Conservation (phyloP, 2,329 filamentous ascomycete species). For the Penicillium hesseltinei region DNA sequence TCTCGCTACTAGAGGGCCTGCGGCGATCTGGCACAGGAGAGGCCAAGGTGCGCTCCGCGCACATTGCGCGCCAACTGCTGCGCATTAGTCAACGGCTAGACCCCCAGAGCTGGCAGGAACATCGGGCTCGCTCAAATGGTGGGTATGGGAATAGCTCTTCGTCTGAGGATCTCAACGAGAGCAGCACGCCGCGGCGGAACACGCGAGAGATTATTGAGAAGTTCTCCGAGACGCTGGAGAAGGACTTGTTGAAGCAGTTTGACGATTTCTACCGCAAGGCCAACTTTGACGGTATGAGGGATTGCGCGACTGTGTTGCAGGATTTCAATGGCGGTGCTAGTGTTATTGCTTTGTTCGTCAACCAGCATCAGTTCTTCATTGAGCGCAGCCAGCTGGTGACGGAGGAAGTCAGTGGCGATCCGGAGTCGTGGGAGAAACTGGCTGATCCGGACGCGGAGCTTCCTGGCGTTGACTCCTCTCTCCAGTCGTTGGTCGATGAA, state of each 20-base stretch:
- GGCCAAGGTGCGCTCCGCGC: slow-evolving; percentile 89
- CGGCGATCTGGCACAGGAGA: slow-evolving; percentile 80
- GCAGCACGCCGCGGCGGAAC: slow-evolving; percentile 50
- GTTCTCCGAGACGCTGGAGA: slow-evolving; percentile 92
- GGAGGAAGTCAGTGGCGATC: slow-evolving; percentile 66
- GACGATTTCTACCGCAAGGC: slow-evolving; percentile 94
- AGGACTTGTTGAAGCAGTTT: slow-evolving; percentile 92
- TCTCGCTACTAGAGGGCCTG: slow-evolving; percentile 85
- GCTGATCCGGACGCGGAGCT: slow-evolving; percentile 93
- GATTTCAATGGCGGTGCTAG: slow-evolving; percentile 96
- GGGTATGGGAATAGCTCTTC: slow-evolving; percentile 27
- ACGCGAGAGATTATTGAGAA: slow-evolving; percentile 92
- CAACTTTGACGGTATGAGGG: slow-evolving; percentile 97
- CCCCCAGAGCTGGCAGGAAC: slow-evolving; percentile 64
- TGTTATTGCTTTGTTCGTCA: slow-evolving; percentile 94
- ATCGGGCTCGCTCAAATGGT: slow-evolving; percentile 54
- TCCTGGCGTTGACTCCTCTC: slow-evolving; percentile 83
- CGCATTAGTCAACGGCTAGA: slow-evolving; percentile 92
- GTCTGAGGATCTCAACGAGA: slow-evolving; percentile 45
- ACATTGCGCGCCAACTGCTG: slow-evolving; percentile 89
- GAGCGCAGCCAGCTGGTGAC: slow-evolving; percentile 88
- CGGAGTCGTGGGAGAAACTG: slow-evolving; percentile 81
- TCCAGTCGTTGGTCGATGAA: slow-evolving; percentile 90
- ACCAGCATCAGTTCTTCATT: slow-evolving; percentile 99
- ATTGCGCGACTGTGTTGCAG: slow-evolving; percentile 87